Evolutionary conservation across 2,329 filamentous ascomycete species (phyloP), one percentile per base, ranked within the genome.

Genomic region (Grosmannia huntii): DNA sequence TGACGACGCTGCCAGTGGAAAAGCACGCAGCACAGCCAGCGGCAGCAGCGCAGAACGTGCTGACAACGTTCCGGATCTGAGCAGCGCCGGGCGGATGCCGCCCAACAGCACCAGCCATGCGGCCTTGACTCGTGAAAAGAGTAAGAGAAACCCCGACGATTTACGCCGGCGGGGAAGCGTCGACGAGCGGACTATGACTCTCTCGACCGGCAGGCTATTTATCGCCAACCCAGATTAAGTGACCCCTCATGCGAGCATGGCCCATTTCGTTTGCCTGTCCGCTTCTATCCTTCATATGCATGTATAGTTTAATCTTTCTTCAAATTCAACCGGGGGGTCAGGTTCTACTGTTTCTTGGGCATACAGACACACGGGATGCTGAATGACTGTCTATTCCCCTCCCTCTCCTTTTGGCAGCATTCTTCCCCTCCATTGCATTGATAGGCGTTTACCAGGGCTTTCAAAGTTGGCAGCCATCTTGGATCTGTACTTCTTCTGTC

Each of bases 181-280:
- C 54, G 89, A 94, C 68, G 89, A 94, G 71, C 78, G 87, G 66
- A 87, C 86, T 5, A 85, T 83, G 71, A 91, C 87, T 1, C 85
- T 94, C 69, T 83, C 81, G 23, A 79, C 82, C 31, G 84, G 84
- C 54, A 81, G 89, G 62, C 78, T 95, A 60, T 94, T 88, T 70
- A 90, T 95, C 67, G 89, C 89, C 65, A 95, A 95, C 71, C 89
- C 89, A 21, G 89, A 94, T 70, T 81, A 72, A 75, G 61, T 31
- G 4, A 2, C n/a, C 21, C 31, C 31, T 44, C n/a, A 16, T 36
- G 38, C 27, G 3, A 19, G n/a, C 48, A 28, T 11, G 3, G 19
- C 23, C 10, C 23, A 33, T 53, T 23, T 46, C 14, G 5, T 51
- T 33, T 41, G 31, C 4, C 51, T 49, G 21, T 46, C 16, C 23